Conservation (phyloP, 2,329 filamentous ascomycete species). For the Fonsecaea pedrosoi region DNA sequence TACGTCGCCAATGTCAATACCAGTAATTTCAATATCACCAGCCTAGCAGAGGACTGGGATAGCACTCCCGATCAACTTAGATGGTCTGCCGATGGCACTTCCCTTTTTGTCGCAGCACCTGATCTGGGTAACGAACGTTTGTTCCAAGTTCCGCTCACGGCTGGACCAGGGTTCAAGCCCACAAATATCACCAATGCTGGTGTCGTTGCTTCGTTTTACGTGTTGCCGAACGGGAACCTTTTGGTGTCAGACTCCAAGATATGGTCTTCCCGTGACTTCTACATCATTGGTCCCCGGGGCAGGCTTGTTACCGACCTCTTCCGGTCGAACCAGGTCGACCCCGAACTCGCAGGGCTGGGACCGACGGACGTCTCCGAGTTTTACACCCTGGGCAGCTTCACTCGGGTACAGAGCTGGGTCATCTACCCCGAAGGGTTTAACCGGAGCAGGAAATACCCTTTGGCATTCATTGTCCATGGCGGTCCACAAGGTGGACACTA, state of each 20-base stretch:
- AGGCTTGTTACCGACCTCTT: constrained; percentile 43
- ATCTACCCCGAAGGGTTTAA: constrained; percentile 65
- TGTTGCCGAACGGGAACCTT: constrained; percentile 42
- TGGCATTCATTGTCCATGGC: constrained; percentile 81
- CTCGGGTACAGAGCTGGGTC: constrained; percentile 49
- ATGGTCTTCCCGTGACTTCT: constrained; percentile 48
- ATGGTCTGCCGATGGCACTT: constrained; percentile 62
- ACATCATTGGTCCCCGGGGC: constrained; percentile 44
- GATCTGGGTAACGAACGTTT: constrained; percentile 64
- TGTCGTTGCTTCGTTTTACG: constrained; percentile 42
- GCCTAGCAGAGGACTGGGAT: constrained; percentile 56
- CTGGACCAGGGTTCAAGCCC: constrained; percentile 45
- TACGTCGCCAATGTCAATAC: constrained; percentile 50
- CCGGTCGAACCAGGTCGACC: constrained; percentile 49
- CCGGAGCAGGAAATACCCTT: constrained; percentile 73
- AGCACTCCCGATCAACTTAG: constrained; percentile 58
- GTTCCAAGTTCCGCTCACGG: constrained; percentile 47
- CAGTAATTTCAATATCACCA: constrained; percentile 46
- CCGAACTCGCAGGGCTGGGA: constrained; percentile 47
- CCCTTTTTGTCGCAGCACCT: constrained; percentile 77
- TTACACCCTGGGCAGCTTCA: constrained; percentile 48
- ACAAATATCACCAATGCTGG: constrained; percentile 48
- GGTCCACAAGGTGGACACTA: constrained; percentile 79
- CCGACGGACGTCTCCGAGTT: constrained; percentile 48
- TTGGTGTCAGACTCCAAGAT: constrained; percentile 46